Evolutionary conservation across 495 filamentous ascomycete genomes (phyloP), one percentile per base, ranked within the genome.

Genomic region (Aspergillus ellipticus): DNA sequence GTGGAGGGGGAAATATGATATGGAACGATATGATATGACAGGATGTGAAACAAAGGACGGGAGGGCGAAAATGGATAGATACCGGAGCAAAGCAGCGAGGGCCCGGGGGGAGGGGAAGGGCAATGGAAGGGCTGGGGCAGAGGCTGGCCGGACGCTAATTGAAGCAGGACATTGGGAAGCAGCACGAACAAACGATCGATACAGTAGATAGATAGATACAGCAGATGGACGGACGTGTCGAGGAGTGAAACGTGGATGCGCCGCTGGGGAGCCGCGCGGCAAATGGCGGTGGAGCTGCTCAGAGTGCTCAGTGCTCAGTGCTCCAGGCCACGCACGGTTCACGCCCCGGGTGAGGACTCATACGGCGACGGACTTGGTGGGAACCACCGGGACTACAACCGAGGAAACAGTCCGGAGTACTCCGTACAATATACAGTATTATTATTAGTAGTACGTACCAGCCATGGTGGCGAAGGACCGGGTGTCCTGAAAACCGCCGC

Each of bases 21-120:
- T 19, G 53, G 16, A 54, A 11, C 31, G 13, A 54, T 28, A 28
- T n/a, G n/a, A n/a, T n/a, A n/a, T n/a, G n/a, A n/a, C n/a, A n/a
- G n/a, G n/a, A n/a, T 28, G 7, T 28, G 24, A 28, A 28, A 28
- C 24, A 28, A 28, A 28, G 4, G 7, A 28, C 3, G 24, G 24
- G 24, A 28, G 24, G 24, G 24, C 4, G 24, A 28, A 7, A 28
- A 28, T 28, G 24, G 24, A 28, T 42, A 42, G 2, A 42, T 19
- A 20, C 20, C 2, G 41, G n/a, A n/a, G n/a, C n/a, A n/a, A n/a
- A n/a, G n/a, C n/a, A n/a, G n/a, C 17, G 41, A 6, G 13, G 41
- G 16, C 2, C 13, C 2, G 6, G 43, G 8, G 24, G 43, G 15
- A 6, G 43, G 43, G 10, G 43, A 15, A 46, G n/a, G 20, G 43